A percentile compares a stretch with the other conserved stretches of the same genome.
Conservation (phyloP, 2,329 filamentous ascomycete species). For the Ophiostoma himal-ulmi region DNA sequence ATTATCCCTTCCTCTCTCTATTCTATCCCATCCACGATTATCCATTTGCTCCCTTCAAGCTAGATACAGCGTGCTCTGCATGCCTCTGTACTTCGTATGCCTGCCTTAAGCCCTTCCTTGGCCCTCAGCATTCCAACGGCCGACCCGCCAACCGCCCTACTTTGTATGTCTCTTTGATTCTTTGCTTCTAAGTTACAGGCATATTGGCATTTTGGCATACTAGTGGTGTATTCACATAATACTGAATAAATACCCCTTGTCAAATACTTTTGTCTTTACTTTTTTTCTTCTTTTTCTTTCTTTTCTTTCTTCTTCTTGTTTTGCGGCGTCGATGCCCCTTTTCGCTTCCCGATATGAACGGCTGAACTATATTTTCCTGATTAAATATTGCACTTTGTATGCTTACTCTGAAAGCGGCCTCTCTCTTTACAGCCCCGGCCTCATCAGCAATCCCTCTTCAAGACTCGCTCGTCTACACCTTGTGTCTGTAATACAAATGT, state of each 20-base stretch:
- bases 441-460: neutral
- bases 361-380: neutral
- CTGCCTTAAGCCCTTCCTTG: neutral
- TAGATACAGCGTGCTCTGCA: neutral
- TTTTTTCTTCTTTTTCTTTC: no score
- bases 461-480: neutral
- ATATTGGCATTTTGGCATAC: neutral
- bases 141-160: conserved; percentile 4
- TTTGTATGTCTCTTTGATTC: neutral
- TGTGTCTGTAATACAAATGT: neutral
- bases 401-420: no score
- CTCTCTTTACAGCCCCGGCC: neutral
- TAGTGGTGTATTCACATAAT: neutral
- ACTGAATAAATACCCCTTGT: neutral
- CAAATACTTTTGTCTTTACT: neutral
- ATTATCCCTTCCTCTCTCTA: neutral
- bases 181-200: neutral
- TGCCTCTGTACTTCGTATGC: neutral
- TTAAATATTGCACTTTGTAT: neutral
- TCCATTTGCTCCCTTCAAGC: neutral
- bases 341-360: neutral
- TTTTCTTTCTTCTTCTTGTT: neutral
- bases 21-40: neutral
- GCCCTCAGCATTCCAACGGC: conserved; percentile 18
- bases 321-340: neutral